phyloP scores from a whole-genome alignment of 352 stramenopile genomes.

The Phytophthora agathidicida region DNA sequence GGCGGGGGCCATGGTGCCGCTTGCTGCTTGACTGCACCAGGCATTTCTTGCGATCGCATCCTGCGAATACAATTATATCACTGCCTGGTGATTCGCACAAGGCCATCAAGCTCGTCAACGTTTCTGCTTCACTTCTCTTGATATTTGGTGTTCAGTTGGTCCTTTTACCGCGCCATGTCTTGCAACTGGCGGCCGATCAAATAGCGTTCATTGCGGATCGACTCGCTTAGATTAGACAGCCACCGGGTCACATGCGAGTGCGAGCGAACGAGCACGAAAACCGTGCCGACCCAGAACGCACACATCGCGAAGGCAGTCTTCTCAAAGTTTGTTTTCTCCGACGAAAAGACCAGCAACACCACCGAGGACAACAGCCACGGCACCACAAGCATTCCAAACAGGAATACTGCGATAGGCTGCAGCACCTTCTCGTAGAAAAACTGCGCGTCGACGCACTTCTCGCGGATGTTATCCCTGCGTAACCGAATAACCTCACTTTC shows the following conservation, averaged over 20 bases:
- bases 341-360: slow-evolving; percentile 49
- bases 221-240: slow-evolving; percentile 77
- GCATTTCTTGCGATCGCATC: slow-evolving; percentile 1
- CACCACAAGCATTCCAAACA: slow-evolving; percentile 59
- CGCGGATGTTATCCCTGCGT: slow-evolving; percentile 57
- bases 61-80: slow-evolving; percentile 13
- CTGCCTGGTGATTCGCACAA: slow-evolving; percentile 1
- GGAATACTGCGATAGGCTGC: slow-evolving; percentile 49
- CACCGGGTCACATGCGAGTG: slow-evolving; percentile 61
- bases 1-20: background rate
- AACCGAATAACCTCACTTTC: slow-evolving; percentile 72
- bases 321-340: slow-evolving; percentile 40
- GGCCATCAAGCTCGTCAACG: too few species aligned
- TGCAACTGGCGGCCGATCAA: slow-evolving; percentile 86
- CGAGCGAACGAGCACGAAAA: slow-evolving; percentile 44
- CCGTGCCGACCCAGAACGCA: slow-evolving; percentile 45
- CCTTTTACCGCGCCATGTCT: slow-evolving; percentile 78
- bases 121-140: slow-evolving; percentile 11
- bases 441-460: slow-evolving; percentile 75
- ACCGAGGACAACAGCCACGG: slow-evolving; percentile 56
- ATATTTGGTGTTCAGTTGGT: slow-evolving; percentile 12
- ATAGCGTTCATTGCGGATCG: slow-evolving; percentile 89
- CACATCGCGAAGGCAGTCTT: slow-evolving; percentile 68
- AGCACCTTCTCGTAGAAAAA: slow-evolving; percentile 74
- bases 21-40: slow-evolving; percentile 1